Base-by-base conservation (phyloP, 139 green algal species). In the Chlorella ohadii region DNA sequence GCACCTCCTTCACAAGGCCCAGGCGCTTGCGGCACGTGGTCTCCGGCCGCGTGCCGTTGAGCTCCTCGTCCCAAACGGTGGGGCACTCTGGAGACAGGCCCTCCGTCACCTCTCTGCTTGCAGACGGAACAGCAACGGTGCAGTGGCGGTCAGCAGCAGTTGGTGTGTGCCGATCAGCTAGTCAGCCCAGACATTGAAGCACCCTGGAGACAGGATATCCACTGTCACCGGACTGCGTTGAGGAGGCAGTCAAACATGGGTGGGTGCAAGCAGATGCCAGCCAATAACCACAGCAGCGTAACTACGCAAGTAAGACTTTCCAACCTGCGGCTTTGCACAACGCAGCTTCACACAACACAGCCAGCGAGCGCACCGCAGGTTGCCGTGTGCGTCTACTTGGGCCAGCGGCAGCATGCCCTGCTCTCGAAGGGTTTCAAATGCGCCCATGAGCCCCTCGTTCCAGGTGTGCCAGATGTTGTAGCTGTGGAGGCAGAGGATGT, bases 401-500 rank as follows among this genome's bases (percentile, higher is more conserved):
- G 66, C 82, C 33, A 90, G 68, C 33, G 86, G 86, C 81, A 90
- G 86, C 36, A 75, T 31, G 15, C 86, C 86, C 41, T 85, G 77
- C 61, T 90, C 86, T 12, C 86, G 65, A 66, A 90, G 57, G 17
- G 86, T 87, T 76, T 90, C 82, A 76, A 90, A 90, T 1, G 68
- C 75, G 19, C 73, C 76, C 82, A 88, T 85, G 1, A 90, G 68
- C 34, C 82, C 86, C 67, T 90, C 86, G n/a, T 85, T 88, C 71
- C 66, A 87, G 16, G 57, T 83, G 78, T 90, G 86, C 86, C 86
- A 90, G 64, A 85, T 82, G 72, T 90, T 90, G 68, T 75, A 87
- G 51, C 75, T 84, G 81, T 56, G 13, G 28, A 1, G 2, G 16
- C 15, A 17, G 4, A 47, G 28, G 17, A n/a, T 20, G 72, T n/a